Conservation (phyloP, 345 rosid genomes). For the Toxicodendron radicans region DNA sequence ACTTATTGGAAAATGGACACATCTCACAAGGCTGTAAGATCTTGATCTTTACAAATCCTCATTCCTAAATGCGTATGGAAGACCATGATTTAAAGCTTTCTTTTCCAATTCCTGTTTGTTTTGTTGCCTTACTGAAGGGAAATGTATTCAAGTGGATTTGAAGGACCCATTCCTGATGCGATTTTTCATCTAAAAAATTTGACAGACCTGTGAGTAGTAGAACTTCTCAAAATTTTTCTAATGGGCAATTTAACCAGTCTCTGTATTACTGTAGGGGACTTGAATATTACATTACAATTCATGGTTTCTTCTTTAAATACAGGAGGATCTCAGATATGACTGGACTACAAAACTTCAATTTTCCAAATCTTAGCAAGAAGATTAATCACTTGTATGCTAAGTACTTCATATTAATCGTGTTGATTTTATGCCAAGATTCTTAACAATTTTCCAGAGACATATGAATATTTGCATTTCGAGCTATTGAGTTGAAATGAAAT, state of each 20-base stretch:
- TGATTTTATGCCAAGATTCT: not conserved
- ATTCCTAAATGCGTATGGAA: not conserved
- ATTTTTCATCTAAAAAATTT: conserved; percentile 40
- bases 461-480: not conserved
- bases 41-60: not conserved
- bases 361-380: conserved; percentile 38
- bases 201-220: conserved; percentile 42
- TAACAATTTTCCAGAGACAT: not conserved
- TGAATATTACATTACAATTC: not conserved
- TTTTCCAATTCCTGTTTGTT: not conserved
- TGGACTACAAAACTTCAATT: conserved; percentile 43
- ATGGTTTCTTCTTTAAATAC: conserved; percentile 17
- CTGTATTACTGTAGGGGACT: not conserved
- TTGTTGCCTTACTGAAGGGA: conserved; percentile 35
- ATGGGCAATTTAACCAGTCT: conserved; percentile 7
- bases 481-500: not conserved
- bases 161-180: conserved; percentile 52
- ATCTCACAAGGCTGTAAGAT: conserved; percentile 54
- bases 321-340: conserved; percentile 62
- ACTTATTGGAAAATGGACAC: conserved; percentile 47
- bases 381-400: conserved; percentile 43
- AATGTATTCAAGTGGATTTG: conserved; percentile 59
- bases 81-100: not conserved
- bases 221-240: not conserved
- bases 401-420: not conserved